A percentile compares a stretch with the other conserved stretches of the same genome.
phyloP scores from a whole-genome alignment of 2,329 filamentous ascomycete species.

The Clonostachys rhizophaga region DNA sequence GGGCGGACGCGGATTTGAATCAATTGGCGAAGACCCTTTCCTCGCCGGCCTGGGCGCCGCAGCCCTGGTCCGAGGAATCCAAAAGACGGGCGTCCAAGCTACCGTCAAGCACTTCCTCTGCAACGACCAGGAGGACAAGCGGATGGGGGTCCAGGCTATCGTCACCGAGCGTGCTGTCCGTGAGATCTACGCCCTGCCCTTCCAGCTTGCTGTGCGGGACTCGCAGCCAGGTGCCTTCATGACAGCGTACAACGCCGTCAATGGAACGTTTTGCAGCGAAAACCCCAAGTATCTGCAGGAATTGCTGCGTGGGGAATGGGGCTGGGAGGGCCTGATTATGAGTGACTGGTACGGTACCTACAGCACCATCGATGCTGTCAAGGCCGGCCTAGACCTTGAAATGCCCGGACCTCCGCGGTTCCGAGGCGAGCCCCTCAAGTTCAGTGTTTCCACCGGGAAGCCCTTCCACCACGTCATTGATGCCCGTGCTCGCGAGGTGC shows the following conservation, averaged over 20 bases:
- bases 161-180: slow-evolving; percentile 51
- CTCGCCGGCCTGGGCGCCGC: slow-evolving; percentile 50
- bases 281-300: slow-evolving; percentile 42
- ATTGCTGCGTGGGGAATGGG: slow-evolving; percentile 52
- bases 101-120: slow-evolving; percentile 58
- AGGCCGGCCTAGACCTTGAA: slow-evolving; percentile 52
- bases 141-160: slow-evolving; percentile 49
- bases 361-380: slow-evolving; percentile 42
- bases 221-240: slow-evolving; percentile 48
- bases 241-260: slow-evolving; percentile 56
- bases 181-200: slow-evolving; percentile 54
- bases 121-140: slow-evolving; percentile 56
- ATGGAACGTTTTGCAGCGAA: slow-evolving; percentile 51
- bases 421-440: slow-evolving; percentile 44
- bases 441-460: slow-evolving; percentile 51
- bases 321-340: slow-evolving; percentile 52
- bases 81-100: slow-evolving; percentile 50
- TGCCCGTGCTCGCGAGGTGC: slow-evolving; percentile 50
- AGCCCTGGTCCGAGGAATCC: slow-evolving; percentile 48
- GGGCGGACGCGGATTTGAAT: slow-evolving; percentile 56
- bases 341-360: slow-evolving; percentile 58
- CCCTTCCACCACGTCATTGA: slow-evolving; percentile 50
- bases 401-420: slow-evolving; percentile 53
- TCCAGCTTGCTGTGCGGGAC: slow-evolving; percentile 50
- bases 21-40: slow-evolving; percentile 53